These are phyloP conservation scores for Pulicaria dysenterica DNA, from an alignment of 129 eudicot genomes.

Conservation along the genomic window DNA sequence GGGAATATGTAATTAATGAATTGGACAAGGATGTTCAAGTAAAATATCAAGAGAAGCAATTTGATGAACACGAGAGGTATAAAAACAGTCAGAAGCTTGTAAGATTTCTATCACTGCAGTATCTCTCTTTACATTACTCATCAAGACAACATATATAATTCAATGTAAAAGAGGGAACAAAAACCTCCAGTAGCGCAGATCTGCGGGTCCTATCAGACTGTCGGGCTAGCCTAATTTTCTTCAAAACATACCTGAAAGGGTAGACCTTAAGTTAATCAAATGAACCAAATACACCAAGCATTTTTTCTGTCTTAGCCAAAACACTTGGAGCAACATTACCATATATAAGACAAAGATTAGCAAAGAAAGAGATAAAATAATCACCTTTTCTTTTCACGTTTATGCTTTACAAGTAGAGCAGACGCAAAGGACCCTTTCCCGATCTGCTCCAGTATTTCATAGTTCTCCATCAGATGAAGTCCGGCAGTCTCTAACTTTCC, in stretches of 20 bases:
- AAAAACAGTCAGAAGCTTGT: not conserved
- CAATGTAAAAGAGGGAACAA: not conserved
- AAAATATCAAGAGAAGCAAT: not conserved
- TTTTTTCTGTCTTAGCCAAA: not conserved
- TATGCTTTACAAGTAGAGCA: constrained; percentile 90
- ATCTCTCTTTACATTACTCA: not conserved
- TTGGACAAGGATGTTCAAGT: not conserved
- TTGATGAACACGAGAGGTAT: not conserved
- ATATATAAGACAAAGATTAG: not conserved
- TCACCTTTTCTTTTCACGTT: constrained; percentile 90
- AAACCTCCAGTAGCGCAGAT: constrained; percentile 90
- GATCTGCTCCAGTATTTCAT: constrained; percentile 88
- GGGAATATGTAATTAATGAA: not conserved
- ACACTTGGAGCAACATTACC: constrained; percentile 7
- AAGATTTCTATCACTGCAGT: not conserved
- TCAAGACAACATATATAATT: not conserved
- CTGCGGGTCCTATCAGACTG: constrained; percentile 86
- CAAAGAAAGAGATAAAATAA: constrained; percentile 27
- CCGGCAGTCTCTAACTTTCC: constrained; percentile 14
- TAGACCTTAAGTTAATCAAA: constrained; percentile 28
- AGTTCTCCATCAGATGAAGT: constrained; percentile 69
- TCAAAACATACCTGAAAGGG: constrained; percentile 68
- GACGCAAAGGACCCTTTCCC: constrained; percentile 99
- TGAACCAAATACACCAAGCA: not conserved
- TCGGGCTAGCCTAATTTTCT: constrained; percentile 92